Evolutionary conservation across 2,329 filamentous ascomycete species (phyloP).

Genomic region (Xylariaceae sp.): DNA sequence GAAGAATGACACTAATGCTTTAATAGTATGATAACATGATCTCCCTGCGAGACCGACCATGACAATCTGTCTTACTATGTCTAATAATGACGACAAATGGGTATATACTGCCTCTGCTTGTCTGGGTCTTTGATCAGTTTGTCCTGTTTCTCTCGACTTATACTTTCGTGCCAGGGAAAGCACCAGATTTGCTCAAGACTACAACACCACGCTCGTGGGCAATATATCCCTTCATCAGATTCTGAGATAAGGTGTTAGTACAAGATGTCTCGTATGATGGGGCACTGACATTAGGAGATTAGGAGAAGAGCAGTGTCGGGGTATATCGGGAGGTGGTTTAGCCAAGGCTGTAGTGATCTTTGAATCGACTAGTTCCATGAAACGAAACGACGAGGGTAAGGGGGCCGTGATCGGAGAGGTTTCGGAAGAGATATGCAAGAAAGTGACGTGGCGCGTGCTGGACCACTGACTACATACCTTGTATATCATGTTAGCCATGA

Average conservation of each 20-base stretch:
- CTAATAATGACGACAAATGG: not conserved
- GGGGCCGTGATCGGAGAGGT: not conserved
- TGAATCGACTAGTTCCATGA: not conserved
- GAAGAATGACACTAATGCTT: not conserved
- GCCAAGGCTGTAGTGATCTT: no score
- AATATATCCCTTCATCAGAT: conserved; percentile 97
- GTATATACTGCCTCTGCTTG: conserved; percentile 4
- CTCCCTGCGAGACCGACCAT: conserved; percentile 16
- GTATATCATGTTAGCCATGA: conserved; percentile 95
- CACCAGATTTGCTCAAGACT: conserved; percentile 85
- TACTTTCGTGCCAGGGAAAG: conserved; percentile 84
- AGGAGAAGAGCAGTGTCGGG: not conserved
- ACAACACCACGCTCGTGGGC: conserved; percentile 83
- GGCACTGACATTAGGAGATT: not conserved
- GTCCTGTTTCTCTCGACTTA: conserved; percentile 31
- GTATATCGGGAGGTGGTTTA: not conserved
- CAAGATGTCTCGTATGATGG: conserved; percentile 19
- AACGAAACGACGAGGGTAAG: not conserved
- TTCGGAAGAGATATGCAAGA: not conserved
- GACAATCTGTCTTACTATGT: conserved; percentile 1
- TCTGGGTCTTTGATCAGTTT: not conserved
- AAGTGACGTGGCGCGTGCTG: not conserved
- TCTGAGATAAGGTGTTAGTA: conserved; percentile 46
- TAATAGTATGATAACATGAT: conserved; percentile 10
- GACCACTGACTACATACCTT: conserved; percentile 56